Conservation (phyloP, 106 monocot genomes). For the Dendrobium catenatum region DNA sequence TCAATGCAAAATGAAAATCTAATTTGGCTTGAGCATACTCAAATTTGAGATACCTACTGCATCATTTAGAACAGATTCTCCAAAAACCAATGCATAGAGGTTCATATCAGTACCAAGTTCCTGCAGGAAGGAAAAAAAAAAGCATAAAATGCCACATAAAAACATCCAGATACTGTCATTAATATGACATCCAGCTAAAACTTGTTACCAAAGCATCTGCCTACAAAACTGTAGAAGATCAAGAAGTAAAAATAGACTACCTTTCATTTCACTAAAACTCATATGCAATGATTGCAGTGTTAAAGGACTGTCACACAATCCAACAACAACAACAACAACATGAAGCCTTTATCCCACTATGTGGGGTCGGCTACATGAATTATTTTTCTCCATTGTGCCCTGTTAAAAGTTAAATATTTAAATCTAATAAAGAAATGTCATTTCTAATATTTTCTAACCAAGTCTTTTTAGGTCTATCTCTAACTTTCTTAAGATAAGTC, state of each 20-base stretch:
- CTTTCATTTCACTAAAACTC: not conserved
- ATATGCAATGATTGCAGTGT: not conserved
- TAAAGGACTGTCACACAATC: not conserved
- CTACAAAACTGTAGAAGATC: not conserved
- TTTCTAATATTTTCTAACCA: too few species aligned
- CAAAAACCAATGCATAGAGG: conserved; percentile 96
- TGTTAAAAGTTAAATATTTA: too few species aligned
- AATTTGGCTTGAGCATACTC: not conserved
- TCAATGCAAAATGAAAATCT: not conserved
- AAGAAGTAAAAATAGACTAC: not conserved
- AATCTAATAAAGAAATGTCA: too few species aligned
- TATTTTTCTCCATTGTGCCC: too few species aligned
- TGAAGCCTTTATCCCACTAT: too few species aligned
- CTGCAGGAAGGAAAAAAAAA: conserved; percentile 24
- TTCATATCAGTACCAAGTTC: conserved; percentile 94
- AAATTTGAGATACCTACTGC: conserved; percentile 40
- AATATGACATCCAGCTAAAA: not conserved
- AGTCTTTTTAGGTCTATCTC: too few species aligned
- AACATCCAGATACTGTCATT: not conserved
- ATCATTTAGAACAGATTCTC: conserved; percentile 97
- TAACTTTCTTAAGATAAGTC: too few species aligned
- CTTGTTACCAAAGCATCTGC: not conserved
- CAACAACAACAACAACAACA: too few species aligned
- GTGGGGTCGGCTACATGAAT: too few species aligned
- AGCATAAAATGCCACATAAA: not conserved